Evolutionary conservation across 768 basidiomycete species (phyloP).

Genomic region (Gloeopeniophorella convolvens): DNA sequence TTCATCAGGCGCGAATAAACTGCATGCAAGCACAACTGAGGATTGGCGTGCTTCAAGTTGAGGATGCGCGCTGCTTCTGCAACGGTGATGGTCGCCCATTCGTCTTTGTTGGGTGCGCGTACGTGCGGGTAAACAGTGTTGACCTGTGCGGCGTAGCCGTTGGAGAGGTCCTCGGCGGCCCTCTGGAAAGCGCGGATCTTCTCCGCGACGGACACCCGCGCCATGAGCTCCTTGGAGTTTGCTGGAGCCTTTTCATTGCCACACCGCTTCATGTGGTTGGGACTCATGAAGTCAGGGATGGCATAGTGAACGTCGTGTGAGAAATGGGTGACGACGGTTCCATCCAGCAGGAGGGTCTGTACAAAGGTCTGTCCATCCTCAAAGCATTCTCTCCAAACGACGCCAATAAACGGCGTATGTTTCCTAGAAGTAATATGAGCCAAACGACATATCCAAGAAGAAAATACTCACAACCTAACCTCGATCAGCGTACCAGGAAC

Average conservation of each 20-base stretch:
- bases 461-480: constrained; percentile 25
- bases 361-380: constrained; percentile 9
- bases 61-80: constrained; percentile 41
- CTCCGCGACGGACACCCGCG: constrained; percentile 60
- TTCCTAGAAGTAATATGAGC: not conserved
- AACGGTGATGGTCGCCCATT: constrained; percentile 53
- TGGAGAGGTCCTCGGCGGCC: constrained; percentile 35
- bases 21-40: constrained; percentile 39
- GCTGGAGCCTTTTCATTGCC: constrained; percentile 30
- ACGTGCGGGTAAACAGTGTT: constrained; percentile 37
- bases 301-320: constrained; percentile 50
- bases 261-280: constrained; percentile 43
- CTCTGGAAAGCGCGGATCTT: constrained; percentile 49
- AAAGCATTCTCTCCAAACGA: not conserved
- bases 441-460: not conserved
- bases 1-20: constrained; percentile 63
- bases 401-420: not conserved
- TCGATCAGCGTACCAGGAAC: constrained; percentile 29
- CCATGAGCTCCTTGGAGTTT: constrained; percentile 37
- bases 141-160: constrained; percentile 30
- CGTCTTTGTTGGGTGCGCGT: constrained; percentile 37
- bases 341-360: constrained; percentile 6
- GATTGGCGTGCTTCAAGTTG: constrained; percentile 1
- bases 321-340: constrained; percentile 1
- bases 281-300: constrained; percentile 49